Percentiles rank a stretch among this genome's conserved stretches.
These are phyloP conservation scores for Cyberlindnera petersonii DNA, from an alignment of 805 yeast genomes.

Conservation along the genomic window DNA sequence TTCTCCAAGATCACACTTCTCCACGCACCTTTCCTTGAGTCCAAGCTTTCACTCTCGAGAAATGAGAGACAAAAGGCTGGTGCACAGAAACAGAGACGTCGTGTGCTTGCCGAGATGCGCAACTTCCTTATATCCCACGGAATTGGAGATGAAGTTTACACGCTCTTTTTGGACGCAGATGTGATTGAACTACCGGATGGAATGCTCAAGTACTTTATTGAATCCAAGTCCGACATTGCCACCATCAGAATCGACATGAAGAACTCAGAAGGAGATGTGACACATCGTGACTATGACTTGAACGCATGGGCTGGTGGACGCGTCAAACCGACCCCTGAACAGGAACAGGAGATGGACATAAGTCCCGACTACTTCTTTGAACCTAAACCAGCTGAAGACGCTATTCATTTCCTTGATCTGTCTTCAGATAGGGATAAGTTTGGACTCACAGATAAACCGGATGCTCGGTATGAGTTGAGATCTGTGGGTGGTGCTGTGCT, in stretches of 20 bases:
- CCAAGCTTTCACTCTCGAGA: conserved; percentile 9
- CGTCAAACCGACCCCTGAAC: conserved; percentile 22
- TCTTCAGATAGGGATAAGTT: conserved; percentile 10
- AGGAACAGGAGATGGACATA: conserved; percentile 15
- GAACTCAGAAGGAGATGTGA: conserved; percentile 13
- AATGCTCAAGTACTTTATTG: conserved; percentile 25
- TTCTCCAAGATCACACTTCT: conserved; percentile 23
- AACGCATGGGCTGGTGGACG: conserved; percentile 35
- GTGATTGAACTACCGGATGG: conserved; percentile 25
- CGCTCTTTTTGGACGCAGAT: conserved; percentile 33
- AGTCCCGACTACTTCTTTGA: conserved; percentile 18
- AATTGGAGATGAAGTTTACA: conserved; percentile 27
- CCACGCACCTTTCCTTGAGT: conserved; percentile 22
- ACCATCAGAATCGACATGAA: conserved; percentile 29
- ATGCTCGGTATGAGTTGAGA: conserved; percentile 28
- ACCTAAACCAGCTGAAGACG: conserved; percentile 15
- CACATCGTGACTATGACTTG: conserved; percentile 30
- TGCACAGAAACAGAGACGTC: conserved; percentile 25
- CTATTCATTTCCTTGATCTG: conserved; percentile 15
- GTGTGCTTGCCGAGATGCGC: conserved; percentile 23
- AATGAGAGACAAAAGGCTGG: conserved; percentile 21
- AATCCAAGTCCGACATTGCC: conserved; percentile 29
- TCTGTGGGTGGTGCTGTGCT: conserved; percentile 52
- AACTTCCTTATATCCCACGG: conserved; percentile 26
- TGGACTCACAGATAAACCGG: conserved; percentile 6